phyloP scores from a whole-genome alignment of 1,139 yeast species.

The Geotrichum histeridarum region DNA sequence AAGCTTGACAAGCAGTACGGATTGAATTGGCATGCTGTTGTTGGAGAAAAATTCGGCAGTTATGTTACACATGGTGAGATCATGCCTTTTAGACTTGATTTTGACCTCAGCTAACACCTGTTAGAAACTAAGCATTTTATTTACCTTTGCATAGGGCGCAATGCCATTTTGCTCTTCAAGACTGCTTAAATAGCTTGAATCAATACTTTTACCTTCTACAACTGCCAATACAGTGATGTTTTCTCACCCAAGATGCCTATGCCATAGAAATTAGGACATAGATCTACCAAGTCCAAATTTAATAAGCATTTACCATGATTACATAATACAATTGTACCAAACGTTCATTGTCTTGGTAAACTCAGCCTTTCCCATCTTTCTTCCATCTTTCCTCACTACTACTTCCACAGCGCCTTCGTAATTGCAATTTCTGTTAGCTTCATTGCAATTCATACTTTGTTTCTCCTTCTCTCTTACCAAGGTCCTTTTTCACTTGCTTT shows the following conservation, averaged over 20 bases:
- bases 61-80: conserved; percentile 75
- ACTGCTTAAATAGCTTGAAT: conserved; percentile 45
- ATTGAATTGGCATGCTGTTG: conserved; percentile 91
- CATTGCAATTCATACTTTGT: neutral
- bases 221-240: too few species aligned
- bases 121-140: conserved; percentile 62
- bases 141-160: conserved; percentile 75
- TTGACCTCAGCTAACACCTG: neutral
- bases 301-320: too few species aligned
- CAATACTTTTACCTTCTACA: neutral
- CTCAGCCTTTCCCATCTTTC: too few species aligned
- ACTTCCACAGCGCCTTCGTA: too few species aligned
- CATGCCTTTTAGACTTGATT: too few species aligned
- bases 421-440: neutral
- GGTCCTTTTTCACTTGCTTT: too few species aligned
- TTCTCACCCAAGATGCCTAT: too few species aligned
- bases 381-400: too few species aligned
- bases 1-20: conserved; percentile 59
- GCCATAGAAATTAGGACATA: too few species aligned
- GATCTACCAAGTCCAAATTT: too few species aligned
- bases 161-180: conserved; percentile 78
- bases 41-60: conserved; percentile 88
- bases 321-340: too few species aligned
- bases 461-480: neutral
- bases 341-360: too few species aligned